phyloP scores from a whole-genome alignment of 2,329 filamentous ascomycete species.

The Drechslera avenae region DNA sequence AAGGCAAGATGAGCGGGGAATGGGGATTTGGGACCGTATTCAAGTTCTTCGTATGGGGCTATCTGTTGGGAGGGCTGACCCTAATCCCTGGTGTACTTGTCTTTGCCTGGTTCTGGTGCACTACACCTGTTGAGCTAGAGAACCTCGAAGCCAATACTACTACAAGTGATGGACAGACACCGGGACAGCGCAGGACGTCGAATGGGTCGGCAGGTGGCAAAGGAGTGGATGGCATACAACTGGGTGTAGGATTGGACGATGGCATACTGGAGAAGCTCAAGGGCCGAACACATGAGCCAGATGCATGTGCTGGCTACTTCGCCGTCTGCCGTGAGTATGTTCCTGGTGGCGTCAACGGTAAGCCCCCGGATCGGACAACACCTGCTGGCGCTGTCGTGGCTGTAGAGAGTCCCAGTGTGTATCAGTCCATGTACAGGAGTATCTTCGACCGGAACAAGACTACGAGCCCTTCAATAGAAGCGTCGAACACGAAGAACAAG shows the following conservation, averaged over 20 bases:
- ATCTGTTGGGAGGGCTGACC: slow-evolving; percentile 31
- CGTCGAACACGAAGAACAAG: slow-evolving; percentile 58
- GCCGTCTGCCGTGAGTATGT: slow-evolving; percentile 94
- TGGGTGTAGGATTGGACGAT: slow-evolving; percentile 29
- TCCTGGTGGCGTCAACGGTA: slow-evolving; percentile 88
- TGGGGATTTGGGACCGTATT: slow-evolving; percentile 32
- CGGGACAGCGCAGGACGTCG: slow-evolving; percentile 16
- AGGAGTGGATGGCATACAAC: slow-evolving; percentile 17
- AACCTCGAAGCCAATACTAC: slow-evolving; percentile 1
- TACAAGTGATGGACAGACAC: neutral
- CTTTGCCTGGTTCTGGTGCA: slow-evolving; percentile 29
- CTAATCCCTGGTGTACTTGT: slow-evolving; percentile 24
- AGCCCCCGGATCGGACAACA: slow-evolving; percentile 84
- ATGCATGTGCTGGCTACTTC: slow-evolving; percentile 89
- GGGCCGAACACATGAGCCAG: slow-evolving; percentile 62
- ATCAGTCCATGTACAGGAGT: slow-evolving; percentile 96
- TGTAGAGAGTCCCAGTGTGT: slow-evolving; percentile 87
- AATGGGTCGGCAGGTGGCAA: slow-evolving; percentile 16
- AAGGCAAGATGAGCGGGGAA: slow-evolving; percentile 33
- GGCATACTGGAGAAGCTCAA: slow-evolving; percentile 33
- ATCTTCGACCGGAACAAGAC: slow-evolving; percentile 81
- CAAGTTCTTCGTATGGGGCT: slow-evolving; percentile 36
- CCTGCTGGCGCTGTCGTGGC: slow-evolving; percentile 79
- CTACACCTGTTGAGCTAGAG: slow-evolving; percentile 19
- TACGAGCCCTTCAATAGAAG: slow-evolving; percentile 60